These are phyloP conservation scores for Thuja plicata DNA, from an alignment of 83 land plant species.

Conservation along the genomic window DNA sequence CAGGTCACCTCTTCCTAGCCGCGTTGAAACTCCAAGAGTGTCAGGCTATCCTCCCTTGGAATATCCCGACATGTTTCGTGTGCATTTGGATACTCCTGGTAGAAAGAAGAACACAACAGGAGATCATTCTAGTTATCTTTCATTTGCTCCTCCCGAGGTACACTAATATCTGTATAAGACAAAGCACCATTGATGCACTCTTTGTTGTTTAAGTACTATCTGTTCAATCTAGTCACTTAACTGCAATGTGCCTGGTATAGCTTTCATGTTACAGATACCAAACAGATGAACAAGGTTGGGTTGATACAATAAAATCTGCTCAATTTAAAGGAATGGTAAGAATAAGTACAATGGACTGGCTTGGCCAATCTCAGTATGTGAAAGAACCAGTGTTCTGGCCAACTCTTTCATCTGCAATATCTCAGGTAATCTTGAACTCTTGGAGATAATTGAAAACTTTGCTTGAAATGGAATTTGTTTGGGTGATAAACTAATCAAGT, in stretches of 20 bases:
- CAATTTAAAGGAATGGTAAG: conserved; percentile 53
- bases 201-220: neutral
- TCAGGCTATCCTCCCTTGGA: conserved; percentile 67
- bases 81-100: conserved; percentile 64
- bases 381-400: conserved; percentile 70
- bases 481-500: neutral
- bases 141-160: conserved; percentile 94
- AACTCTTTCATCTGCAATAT: conserved; percentile 72
- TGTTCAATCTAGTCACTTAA: neutral
- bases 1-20: conserved; percentile 77
- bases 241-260: conserved; percentile 33
- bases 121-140: conserved; percentile 61
- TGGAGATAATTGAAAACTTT: neutral
- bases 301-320: conserved; percentile 81
- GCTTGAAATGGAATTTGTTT: neutral
- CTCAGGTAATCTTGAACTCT: conserved; percentile 53
- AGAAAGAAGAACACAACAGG: conserved; percentile 18
- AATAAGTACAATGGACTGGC: conserved; percentile 94
- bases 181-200: neutral
- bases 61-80: conserved; percentile 52
- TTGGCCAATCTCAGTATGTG: conserved; percentile 77
- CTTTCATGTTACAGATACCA: conserved; percentile 60
- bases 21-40: conserved; percentile 43
- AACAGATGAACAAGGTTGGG: conserved; percentile 89
- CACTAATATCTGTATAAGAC: neutral